A percentile compares a stretch with the other conserved stretches of the same genome.
Evolutionary conservation across 805 yeast species (phyloP).

Genomic region (Cephaloascus albidus): DNA sequence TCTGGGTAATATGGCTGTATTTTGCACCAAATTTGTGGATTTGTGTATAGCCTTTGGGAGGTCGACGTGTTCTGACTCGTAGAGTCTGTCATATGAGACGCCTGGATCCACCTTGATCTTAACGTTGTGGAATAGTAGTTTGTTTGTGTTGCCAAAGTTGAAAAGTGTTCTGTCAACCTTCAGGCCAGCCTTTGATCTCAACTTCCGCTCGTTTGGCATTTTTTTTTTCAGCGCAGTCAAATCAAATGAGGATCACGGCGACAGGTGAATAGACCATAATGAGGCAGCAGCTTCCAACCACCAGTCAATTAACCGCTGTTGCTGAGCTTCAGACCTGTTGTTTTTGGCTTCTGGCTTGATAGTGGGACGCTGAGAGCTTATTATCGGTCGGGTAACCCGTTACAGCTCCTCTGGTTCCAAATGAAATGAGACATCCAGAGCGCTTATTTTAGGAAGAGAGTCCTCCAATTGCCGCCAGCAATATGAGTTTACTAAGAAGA

Average conservation of each 20-base stretch:
- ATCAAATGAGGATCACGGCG: no score
- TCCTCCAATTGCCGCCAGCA: not conserved
- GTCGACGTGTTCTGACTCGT: slow-evolving; percentile 2
- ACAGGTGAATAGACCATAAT: no score
- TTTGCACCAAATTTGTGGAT: slow-evolving; percentile 3
- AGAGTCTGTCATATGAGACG: slow-evolving; percentile 3
- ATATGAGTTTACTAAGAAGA: slow-evolving; percentile 12
- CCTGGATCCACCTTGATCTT: slow-evolving; percentile 7
- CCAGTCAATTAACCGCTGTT: no score
- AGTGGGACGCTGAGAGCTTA: no score
- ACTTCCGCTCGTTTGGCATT: slow-evolving; percentile 9
- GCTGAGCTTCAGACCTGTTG: no score
- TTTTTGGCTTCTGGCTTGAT: no score
- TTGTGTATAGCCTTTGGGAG: slow-evolving; percentile 4
- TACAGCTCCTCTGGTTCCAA: no score
- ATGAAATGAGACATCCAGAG: no score
- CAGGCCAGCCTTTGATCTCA: slow-evolving; percentile 19
- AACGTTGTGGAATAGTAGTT: slow-evolving; percentile 11
- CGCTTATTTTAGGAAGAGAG: no score
- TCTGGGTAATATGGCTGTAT: slow-evolving; percentile 10
- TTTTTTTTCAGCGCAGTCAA: no score
- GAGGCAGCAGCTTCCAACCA: no score
- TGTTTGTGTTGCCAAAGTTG: slow-evolving; percentile 22
- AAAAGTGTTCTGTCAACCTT: slow-evolving; percentile 13
- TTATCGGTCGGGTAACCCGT: no score